Percentiles rank a stretch among this genome's conserved stretches.
phyloP scores from a whole-genome alignment of 768 basidiomycete genomes.

The Rhodotorula graminis region DNA sequence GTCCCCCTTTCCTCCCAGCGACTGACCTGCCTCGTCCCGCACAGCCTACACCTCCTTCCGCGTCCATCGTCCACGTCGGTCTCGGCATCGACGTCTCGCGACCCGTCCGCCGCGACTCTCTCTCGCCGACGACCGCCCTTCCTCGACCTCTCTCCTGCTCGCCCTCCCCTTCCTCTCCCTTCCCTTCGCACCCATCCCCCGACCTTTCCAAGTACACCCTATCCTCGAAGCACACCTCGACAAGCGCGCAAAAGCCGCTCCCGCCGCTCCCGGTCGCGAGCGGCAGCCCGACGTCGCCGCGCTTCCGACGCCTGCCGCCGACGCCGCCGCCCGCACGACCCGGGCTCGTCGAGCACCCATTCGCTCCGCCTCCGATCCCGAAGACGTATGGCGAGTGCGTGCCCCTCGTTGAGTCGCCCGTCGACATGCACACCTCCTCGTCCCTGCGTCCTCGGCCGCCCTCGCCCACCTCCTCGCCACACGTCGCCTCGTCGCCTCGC shows the following conservation, averaged over 20 bases:
- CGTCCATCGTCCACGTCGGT: no score
- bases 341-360: no score
- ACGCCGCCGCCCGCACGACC: no score
- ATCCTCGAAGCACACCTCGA: no score
- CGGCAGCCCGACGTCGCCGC: no score
- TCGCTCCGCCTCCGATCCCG: not conserved
- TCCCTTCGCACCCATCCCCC: not conserved
- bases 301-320: no score
- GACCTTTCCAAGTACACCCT: not conserved
- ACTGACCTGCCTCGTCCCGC: no score
- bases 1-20: no score
- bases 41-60: no score
- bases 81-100: no score
- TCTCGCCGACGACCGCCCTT: not conserved
- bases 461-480: not conserved
- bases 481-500: not conserved
- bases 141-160: not conserved
- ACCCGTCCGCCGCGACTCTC: not conserved
- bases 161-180: not conserved
- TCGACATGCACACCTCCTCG: not conserved
- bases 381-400: not conserved
- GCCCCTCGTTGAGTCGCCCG: not conserved
- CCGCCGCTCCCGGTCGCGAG: not conserved
- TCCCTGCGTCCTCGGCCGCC: not conserved
- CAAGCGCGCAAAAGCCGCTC: not conserved